Evolutionary conservation across 306 rosid genomes (phyloP).

Genomic region (Myrica gale): DNA sequence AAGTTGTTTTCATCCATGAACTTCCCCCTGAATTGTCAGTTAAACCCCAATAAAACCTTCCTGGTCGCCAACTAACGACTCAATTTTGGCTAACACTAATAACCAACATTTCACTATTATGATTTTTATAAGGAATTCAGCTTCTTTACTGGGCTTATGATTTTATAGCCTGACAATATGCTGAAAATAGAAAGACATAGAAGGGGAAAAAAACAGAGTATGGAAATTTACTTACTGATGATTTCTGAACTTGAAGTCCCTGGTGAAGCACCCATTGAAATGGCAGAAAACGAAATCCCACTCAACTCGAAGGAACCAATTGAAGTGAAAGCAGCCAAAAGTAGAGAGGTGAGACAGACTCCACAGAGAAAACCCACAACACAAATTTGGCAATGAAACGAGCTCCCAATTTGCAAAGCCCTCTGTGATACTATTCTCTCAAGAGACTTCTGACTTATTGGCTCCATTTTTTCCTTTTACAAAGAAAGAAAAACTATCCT

Average conservation of each 20-base stretch:
- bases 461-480: slow-evolving; percentile 43
- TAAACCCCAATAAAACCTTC: slow-evolving; percentile 15
- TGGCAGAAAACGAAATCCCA: slow-evolving; percentile 49
- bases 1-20: slow-evolving; percentile 38
- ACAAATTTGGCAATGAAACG: slow-evolving; percentile 84
- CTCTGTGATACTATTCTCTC: slow-evolving; percentile 79
- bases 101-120: slow-evolving; percentile 8
- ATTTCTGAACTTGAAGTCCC: slow-evolving; percentile 44
- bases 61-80: slow-evolving; percentile 8
- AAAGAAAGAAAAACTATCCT: background rate
- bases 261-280: slow-evolving; percentile 39
- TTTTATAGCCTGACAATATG: background rate
- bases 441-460: slow-evolving; percentile 51
- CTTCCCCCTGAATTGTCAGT: background rate
- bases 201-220: background rate
- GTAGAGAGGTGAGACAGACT: slow-evolving; percentile 66
- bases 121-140: background rate
- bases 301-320: slow-evolving; percentile 59
- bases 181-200: background rate
- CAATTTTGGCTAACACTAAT: slow-evolving; percentile 14
- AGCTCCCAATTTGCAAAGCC: slow-evolving; percentile 85
- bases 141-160: background rate
- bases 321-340: slow-evolving; percentile 78
- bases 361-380: slow-evolving; percentile 88
- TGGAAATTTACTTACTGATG: slow-evolving; percentile 48